Base-by-base conservation (phyloP, 2,329 filamentous ascomycete genomes). In the Cladophialophora immunda region DNA sequence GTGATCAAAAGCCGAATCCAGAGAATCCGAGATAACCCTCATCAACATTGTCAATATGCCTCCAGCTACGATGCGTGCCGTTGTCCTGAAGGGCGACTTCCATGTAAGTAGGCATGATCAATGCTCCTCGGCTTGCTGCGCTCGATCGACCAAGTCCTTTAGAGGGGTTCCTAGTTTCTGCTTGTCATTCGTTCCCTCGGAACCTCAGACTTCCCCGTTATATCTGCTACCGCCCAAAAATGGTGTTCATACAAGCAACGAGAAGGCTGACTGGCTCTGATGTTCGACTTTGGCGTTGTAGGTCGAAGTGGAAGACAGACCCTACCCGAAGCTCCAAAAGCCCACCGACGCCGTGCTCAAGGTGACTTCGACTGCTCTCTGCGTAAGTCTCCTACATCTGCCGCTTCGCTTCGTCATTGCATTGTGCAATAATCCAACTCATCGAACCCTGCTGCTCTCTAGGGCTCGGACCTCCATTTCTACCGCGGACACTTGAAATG, bases 381-480 rank as follows among this genome's bases (percentile, higher is more conserved):
- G 71, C 30, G 71, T 70, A 58, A 70, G 69, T 61, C 15, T 11
- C 29, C n/a, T 22, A 19, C 30, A n/a, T n/a, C 54, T 11, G 38
- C 32, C 22, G 15, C 54, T 30, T 19, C 29, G 13, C 29, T n/a
- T 45, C n/a, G n/a, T n/a, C n/a, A n/a, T n/a, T n/a, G n/a, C n/a
- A n/a, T 34, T 41, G 6, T 11, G 15, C 32, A 34, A 19, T 50
- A 11, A 8, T 25, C 45, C 36, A n/a, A n/a, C 29, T 8, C 52
- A 30, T n/a, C n/a, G n/a, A n/a, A n/a, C n/a, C n/a, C n/a, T n/a
- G n/a, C n/a, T n/a, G n/a, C n/a, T n/a, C n/a, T n/a, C 66, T 86
- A 85, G 73, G 84, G 85, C 29, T 83, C 82, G 0, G 85, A 88
- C 71, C 75, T 88, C 15, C 86, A 88, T 71, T 87, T 87, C 69